phyloP scores from a whole-genome alignment of 192 early-diverging fungal genomes.

The Entomortierella chlamydospora region DNA sequence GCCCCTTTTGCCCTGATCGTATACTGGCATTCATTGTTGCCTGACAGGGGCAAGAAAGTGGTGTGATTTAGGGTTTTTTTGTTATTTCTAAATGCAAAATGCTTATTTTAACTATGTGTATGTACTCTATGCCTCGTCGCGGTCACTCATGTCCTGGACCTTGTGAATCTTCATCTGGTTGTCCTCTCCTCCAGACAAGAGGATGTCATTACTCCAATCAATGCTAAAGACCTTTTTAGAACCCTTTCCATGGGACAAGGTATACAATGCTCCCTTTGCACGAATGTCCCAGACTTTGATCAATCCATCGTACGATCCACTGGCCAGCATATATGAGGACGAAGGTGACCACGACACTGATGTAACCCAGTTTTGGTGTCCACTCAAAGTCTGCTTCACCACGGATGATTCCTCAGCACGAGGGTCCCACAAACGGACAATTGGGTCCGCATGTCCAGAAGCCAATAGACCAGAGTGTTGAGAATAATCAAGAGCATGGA shows the following conservation, averaged over 20 bases:
- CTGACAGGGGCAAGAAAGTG: too few relatives aligned
- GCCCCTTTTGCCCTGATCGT: too few relatives aligned
- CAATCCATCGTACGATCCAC: constrained; percentile 88
- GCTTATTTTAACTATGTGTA: background rate
- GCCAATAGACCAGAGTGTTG: constrained; percentile 76
- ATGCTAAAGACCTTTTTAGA: constrained; percentile 77
- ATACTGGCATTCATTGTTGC: too few relatives aligned
- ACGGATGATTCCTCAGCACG: constrained; percentile 78
- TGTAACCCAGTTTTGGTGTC: constrained; percentile 89
- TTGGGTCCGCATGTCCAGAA: constrained; percentile 88
- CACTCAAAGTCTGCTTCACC: constrained; percentile 80
- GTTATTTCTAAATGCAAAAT: background rate
- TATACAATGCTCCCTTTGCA: constrained; percentile 86
- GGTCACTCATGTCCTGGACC: constrained; percentile 47
- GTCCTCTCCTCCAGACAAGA: constrained; percentile 86
- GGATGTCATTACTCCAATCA: constrained; percentile 71
- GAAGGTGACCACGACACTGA: constrained; percentile 86
- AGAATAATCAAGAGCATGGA: constrained; percentile 82
- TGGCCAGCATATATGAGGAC: constrained; percentile 79
- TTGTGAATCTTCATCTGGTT: constrained; percentile 69
- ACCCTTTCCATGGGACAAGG: constrained; percentile 59
- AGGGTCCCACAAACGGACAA: constrained; percentile 92
- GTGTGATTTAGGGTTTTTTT: too few relatives aligned
- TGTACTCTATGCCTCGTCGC: constrained; percentile 21
- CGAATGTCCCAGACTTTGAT: constrained; percentile 97